Percentiles rank a stretch among this genome's conserved stretches.
phyloP scores from a whole-genome alignment of 108 stramenopile genomes.

The Discostella stelligeroides region DNA sequence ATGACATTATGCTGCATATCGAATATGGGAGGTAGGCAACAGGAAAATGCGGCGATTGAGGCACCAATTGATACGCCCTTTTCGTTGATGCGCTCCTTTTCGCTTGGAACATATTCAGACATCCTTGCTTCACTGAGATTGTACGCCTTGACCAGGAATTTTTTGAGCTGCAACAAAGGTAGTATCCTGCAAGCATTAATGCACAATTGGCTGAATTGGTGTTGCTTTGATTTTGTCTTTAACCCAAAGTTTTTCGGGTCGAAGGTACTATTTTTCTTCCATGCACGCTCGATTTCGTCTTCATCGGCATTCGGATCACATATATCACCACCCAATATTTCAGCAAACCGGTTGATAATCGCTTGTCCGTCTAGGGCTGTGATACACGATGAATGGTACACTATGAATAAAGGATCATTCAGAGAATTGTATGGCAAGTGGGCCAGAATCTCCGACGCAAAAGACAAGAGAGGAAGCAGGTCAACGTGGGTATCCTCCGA shows the following conservation, averaged over 20 bases:
- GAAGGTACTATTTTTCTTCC: conserved; percentile 35
- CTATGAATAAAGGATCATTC: conserved; percentile 76
- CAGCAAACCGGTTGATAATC: conserved; percentile 60
- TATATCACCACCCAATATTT: conserved; percentile 60
- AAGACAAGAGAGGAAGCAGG: conserved; percentile 67
- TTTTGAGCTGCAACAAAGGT: conserved; percentile 73
- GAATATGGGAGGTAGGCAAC: conserved; percentile 19
- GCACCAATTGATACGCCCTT: conserved; percentile 39
- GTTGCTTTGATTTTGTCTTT: conserved; percentile 30
- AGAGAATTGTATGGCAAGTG: conserved; percentile 76
- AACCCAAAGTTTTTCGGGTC: conserved; percentile 51
- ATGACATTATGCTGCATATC: conserved; percentile 21
- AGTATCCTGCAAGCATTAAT: conserved; percentile 58
- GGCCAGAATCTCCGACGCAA: conserved; percentile 79
- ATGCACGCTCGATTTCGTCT: conserved; percentile 69
- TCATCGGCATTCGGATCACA: conserved; percentile 69
- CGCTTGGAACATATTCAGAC: conserved; percentile 71
- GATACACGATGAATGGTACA: conserved; percentile 63
- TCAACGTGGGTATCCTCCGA: conserved; percentile 29
- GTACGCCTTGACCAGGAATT: conserved; percentile 70
- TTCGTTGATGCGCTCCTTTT: conserved; percentile 56
- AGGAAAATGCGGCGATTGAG: conserved; percentile 28
- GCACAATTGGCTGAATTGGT: conserved; percentile 63
- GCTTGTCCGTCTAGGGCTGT: conserved; percentile 67
- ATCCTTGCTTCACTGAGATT: conserved; percentile 73